Evolutionary conservation across 129 eudicot genomes (phyloP).

Genomic region (sunflower (Helianthus annuus)): HanXRQr2.0-SUNRISE NC_035443.2:36168333-36168832

Average conservation of each 20-base stretch:
- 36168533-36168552: neutral
- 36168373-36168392: slow-evolving; percentile 95
- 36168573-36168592: neutral
- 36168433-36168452: neutral
- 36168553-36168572: neutral
- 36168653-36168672: neutral
- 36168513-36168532: neutral
- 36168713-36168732: slow-evolving; percentile 44
- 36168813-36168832: slow-evolving; percentile 87
- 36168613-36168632: neutral
- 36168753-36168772: slow-evolving; percentile 98
- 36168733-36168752: slow-evolving; percentile 96
- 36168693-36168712: neutral
- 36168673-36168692: neutral
- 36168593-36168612: neutral
- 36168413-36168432: slow-evolving; percentile 86
- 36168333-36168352: slow-evolving; percentile 80
- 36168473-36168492: neutral
- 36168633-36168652: neutral
- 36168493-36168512: neutral
- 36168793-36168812: slow-evolving; percentile 85
- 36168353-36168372: slow-evolving; percentile 90
- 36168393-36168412: slow-evolving; percentile 76
- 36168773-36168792: slow-evolving; percentile 83
- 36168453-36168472: neutral